Percentiles rank a stretch among this genome's conserved stretches.
These are phyloP conservation scores for Mycena galericulata DNA, from an alignment of 768 basidiomycete genomes.

Conservation along the genomic window DNA sequence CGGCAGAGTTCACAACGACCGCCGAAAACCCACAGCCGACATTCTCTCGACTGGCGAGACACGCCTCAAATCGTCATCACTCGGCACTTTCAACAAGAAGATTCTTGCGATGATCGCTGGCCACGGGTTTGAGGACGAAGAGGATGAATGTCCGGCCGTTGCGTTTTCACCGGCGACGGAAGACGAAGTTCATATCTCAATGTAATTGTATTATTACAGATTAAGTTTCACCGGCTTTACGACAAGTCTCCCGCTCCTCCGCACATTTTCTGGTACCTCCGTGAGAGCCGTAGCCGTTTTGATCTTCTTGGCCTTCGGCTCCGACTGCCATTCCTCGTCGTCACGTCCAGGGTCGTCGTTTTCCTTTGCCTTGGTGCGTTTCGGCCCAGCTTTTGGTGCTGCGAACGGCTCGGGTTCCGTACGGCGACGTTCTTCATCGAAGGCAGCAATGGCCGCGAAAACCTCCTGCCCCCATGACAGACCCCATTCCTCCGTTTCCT, in stretches of 20 bases:
- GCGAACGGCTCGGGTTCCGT: neutral
- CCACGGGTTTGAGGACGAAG: constrained; percentile 39
- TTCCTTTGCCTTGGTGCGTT: neutral
- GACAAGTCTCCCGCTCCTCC: neutral
- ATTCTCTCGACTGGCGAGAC: neutral
- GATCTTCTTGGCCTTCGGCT: neutral
- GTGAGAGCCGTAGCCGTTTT: neutral
- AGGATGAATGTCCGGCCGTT: constrained; percentile 37
- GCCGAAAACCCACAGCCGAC: neutral
- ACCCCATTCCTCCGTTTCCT: constrained; percentile 41
- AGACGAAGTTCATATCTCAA: neutral
- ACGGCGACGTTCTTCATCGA: neutral
- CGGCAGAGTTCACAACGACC: neutral
- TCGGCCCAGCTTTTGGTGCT: neutral
- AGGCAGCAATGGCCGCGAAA: neutral
- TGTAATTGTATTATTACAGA: neutral
- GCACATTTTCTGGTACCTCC: neutral
- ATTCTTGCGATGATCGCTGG: neutral
- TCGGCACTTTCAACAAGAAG: constrained; percentile 14
- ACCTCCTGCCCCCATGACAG: constrained; percentile 33
- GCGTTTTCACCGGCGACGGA: neutral
- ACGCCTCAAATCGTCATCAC: constrained; percentile 1
- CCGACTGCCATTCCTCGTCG: neutral
- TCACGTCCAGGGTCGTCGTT: neutral
- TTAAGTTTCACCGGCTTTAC: too few species aligned